Evolutionary conservation across 257 asterid species (phyloP), one percentile per base, ranked within the genome.

Genomic region (Verbascum thapsus): DNA sequence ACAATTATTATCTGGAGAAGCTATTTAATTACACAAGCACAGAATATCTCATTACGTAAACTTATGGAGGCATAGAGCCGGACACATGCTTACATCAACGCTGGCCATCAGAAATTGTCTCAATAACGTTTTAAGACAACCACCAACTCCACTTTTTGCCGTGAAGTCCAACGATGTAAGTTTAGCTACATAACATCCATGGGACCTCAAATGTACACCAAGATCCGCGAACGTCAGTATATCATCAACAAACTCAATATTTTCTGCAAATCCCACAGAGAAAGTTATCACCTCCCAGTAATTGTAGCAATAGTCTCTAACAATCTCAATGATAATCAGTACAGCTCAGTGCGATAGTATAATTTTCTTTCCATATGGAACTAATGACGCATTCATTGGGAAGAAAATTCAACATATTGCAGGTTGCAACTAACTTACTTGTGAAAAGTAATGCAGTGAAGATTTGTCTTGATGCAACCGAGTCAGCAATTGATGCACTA

Each of bases 221-320:
- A 94, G 97, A 66, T 87, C 87, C 52, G 66, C 77, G 69, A 90
- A 94, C 41, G 96, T 87, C 44, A 72, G 56, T 68, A 84, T 74
- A 77, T 90, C 97, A 75, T 94, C 99, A 49, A 87, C 97, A 55
- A 79, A 78, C 55, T 94, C 99, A 77, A 94, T 64, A 65, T 90
- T 94, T 70, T 82, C 97, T 88, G 84, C 76, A 74, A 67, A 76
- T 53, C 26, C 18, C 7, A 10, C 61, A 47, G 10, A 15, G 13
- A 50, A 49, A 42, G 13, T 10, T 9, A 52, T 45, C 45, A 60
- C 51, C 35, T 34, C 12, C 57, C 34, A 47, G 75, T 5, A 42
- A 18, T 20, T 3, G 23, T 3, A 35, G 47, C 49, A 43, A 43
- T 7, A 26, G 22, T 37, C 41, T 63, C 51, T 40, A 49, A 63